phyloP scores from a whole-genome alignment of 495 filamentous ascomycete genomes.

The Aspergillus sclerotiicarbonarius region DNA sequence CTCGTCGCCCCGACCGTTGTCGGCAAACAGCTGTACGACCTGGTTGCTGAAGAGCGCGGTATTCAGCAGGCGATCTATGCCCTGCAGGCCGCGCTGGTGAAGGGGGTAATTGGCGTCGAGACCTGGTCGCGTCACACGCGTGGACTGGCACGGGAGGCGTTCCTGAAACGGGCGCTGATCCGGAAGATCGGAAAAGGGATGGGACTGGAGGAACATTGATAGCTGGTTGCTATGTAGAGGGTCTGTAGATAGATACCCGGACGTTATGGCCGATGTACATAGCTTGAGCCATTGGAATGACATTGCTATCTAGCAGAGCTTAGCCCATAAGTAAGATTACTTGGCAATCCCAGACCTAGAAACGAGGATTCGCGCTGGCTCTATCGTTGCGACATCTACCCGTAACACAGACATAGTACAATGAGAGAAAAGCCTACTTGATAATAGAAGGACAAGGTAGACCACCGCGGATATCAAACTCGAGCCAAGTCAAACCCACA shows the following conservation, averaged over 20 bases:
- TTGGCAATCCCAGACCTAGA: too few species aligned
- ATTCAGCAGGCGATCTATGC: constrained; percentile 83
- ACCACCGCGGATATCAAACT: too few species aligned
- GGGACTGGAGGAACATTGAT: constrained; percentile 53
- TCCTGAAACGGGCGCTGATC: constrained; percentile 82
- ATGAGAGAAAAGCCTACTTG: too few species aligned
- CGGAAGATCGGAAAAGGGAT: constrained; percentile 87
- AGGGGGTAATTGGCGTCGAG: constrained; percentile 73
- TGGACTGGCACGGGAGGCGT: constrained; percentile 81
- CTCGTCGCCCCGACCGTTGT: constrained; percentile 93
- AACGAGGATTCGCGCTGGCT: too few species aligned
- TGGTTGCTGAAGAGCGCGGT: constrained; percentile 81
- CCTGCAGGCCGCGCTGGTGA: constrained; percentile 76
- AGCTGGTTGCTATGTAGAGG: neutral
- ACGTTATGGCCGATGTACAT: neutral
- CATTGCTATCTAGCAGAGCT: too few species aligned
- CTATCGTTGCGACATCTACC: too few species aligned
- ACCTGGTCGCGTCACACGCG: constrained; percentile 83
- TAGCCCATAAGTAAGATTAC: too few species aligned
- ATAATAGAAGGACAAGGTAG: too few species aligned
- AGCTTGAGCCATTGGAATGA: neutral
- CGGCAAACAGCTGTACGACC: constrained; percentile 83
- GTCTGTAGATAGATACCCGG: neutral
- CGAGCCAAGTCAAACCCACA: too few species aligned
- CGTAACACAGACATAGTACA: too few species aligned